phyloP scores from a whole-genome alignment of 441 rosid species.

The Erysimum pusillum region DNA sequence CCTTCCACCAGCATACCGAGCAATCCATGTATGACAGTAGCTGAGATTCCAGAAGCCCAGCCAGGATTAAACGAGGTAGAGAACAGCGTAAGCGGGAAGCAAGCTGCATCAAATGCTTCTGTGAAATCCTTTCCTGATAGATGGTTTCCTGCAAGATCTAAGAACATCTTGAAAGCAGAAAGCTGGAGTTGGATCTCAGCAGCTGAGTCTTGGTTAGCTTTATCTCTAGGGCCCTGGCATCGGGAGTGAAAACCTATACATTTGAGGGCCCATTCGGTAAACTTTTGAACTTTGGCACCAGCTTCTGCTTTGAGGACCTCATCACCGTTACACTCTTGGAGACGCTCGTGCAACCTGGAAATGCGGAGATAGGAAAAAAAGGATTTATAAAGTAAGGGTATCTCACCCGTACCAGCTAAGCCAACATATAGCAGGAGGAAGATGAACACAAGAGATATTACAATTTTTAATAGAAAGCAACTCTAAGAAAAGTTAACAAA shows the following conservation, averaged over 20 bases:
- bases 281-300: conserved; percentile 90
- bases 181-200: conserved; percentile 87
- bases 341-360: conserved; percentile 86
- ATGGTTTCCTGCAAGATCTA: conserved; percentile 87
- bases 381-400: conserved; percentile 44
- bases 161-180: conserved; percentile 92
- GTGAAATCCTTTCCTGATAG: conserved; percentile 96
- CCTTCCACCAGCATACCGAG: conserved; percentile 93
- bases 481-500: conserved; percentile 7
- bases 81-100: conserved; percentile 93
- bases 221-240: conserved; percentile 72
- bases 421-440: conserved; percentile 22
- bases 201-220: conserved; percentile 71
- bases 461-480: not conserved
- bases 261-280: conserved; percentile 95
- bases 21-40: conserved; percentile 85
- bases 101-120: conserved; percentile 96
- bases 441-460: conserved; percentile 4
- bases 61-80: conserved; percentile 95
- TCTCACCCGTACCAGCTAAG: conserved; percentile 34
- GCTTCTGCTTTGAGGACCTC: conserved; percentile 94
- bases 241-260: conserved; percentile 95
- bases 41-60: conserved; percentile 95
- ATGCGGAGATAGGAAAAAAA: conserved; percentile 37
- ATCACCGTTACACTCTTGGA: conserved; percentile 89